Conservation (phyloP, 2,329 filamentous ascomycete species). For the Scopulariopsis brevicaulis region DNA sequence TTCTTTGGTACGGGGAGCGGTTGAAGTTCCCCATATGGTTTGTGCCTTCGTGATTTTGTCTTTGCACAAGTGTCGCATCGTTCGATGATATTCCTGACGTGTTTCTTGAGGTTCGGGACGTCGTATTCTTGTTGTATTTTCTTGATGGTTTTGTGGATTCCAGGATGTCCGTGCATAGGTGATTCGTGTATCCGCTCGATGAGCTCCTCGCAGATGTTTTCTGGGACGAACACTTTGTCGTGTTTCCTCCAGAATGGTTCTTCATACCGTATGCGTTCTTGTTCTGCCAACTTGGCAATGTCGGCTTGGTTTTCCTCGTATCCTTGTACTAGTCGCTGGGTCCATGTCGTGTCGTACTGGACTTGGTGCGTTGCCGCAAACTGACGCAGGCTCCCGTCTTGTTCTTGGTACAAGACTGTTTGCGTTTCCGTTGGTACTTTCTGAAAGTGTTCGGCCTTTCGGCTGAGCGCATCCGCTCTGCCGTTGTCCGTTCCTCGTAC, state of each 20-base stretch:
- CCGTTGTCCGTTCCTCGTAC: constrained; percentile 1
- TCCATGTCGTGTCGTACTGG: neutral
- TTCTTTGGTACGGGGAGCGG: constrained; percentile 3
- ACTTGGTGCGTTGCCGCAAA: neutral
- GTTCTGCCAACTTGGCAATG: too few species aligned
- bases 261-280: neutral
- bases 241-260: neutral
- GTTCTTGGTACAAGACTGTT: too few species aligned
- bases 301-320: neutral
- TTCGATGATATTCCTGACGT: too few species aligned
- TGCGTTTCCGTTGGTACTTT: too few species aligned
- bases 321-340: neutral
- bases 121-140: too few species aligned
- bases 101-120: too few species aligned
- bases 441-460: too few species aligned
- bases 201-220: neutral
- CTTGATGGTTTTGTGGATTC: too few species aligned
- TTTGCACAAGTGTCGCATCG: too few species aligned
- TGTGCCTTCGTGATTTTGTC: neutral
- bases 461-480: too few species aligned
- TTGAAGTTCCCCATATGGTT: neutral
- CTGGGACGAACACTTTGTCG: neutral
- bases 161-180: too few species aligned
- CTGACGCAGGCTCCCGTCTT: neutral
- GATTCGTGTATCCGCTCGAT: too few species aligned